Evolutionary conservation across 208 protist genomes (phyloP).

Genomic region (Acanthamoeba sp.): DNA sequence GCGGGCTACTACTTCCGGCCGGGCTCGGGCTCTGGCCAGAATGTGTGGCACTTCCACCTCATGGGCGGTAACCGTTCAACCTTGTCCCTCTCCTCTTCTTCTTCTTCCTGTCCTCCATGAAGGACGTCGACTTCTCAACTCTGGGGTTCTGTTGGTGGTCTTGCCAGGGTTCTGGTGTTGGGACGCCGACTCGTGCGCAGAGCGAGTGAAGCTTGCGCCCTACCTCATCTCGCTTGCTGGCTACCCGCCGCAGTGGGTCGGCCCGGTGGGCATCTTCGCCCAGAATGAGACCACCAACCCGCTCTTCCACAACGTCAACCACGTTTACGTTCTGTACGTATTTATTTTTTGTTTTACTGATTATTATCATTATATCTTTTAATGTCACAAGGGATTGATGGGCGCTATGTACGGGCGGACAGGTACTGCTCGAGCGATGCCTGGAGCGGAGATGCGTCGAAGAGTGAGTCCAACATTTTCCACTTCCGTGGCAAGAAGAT

Average conservation of each 20-base stretch:
- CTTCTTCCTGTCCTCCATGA: too few species aligned
- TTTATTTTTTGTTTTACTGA: too few species aligned
- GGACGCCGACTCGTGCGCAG: slow-evolving; percentile 8
- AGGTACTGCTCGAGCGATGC: slow-evolving; percentile 54
- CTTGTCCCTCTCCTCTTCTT: background rate
- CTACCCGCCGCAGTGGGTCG: background rate
- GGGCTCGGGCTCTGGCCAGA: background rate
- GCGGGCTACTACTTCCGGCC: slow-evolving; percentile 17
- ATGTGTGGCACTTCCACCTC: slow-evolving; percentile 13
- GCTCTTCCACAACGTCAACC: slow-evolving; percentile 26
- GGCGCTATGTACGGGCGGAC: too few species aligned
- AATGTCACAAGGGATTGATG: background rate
- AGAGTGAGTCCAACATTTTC: background rate
- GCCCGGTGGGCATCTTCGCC: slow-evolving; percentile 34
- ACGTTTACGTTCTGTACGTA: slow-evolving; percentile 31
- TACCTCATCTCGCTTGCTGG: background rate
- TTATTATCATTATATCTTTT: background rate
- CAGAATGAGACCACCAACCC: slow-evolving; percentile 37
- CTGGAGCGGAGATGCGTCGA: slow-evolving; percentile 35
- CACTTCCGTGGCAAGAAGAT: slow-evolving; percentile 53
- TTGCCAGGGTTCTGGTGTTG: slow-evolving; percentile 44
- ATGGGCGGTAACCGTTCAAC: slow-evolving; percentile 15
- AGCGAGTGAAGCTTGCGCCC: background rate
- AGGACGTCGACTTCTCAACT: too few species aligned
- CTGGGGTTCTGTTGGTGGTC: background rate